Percentiles rank a stretch among this genome's conserved stretches.
Conservation (phyloP, 495 filamentous ascomycete genomes). For the Penicillium samsonianum region DNA sequence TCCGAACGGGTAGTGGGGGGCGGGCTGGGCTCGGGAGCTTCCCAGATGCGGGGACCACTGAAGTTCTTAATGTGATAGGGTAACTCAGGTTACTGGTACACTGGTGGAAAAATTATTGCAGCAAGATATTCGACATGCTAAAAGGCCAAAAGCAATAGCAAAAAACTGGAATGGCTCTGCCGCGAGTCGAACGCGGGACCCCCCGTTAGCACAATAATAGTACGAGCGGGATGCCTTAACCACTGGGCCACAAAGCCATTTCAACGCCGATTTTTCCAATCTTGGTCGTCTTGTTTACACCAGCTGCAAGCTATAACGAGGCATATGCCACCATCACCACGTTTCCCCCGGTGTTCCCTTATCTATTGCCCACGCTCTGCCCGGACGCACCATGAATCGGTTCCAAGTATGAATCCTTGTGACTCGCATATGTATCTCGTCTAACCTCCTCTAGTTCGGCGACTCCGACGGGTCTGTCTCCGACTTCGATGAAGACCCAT, state of each 20-base stretch:
- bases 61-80: not conserved
- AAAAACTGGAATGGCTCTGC: too few species aligned
- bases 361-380: slow-evolving; percentile 1
- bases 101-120: too few species aligned
- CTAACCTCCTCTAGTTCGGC: slow-evolving; percentile 40
- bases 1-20: too few species aligned
- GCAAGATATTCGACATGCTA: too few species aligned
- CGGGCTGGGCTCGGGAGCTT: not conserved
- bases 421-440: not conserved
- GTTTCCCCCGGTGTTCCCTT: slow-evolving; percentile 14
- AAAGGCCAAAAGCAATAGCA: too few species aligned
- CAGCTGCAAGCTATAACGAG: not conserved
- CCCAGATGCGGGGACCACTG: not conserved
- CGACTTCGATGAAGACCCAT: slow-evolving; percentile 61
- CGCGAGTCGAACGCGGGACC: too few species aligned
- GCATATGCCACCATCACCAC: slow-evolving; percentile 25
- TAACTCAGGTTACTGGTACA: not conserved
- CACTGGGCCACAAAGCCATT: too few species aligned
- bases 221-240: too few species aligned
- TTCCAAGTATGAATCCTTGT: slow-evolving; percentile 22
- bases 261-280: too few species aligned
- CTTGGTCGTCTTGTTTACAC: too few species aligned
- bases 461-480: slow-evolving; percentile 54
- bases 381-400: slow-evolving; percentile 28
- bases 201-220: too few species aligned